Percentiles rank a stretch among this genome's conserved stretches.
Evolutionary conservation across 306 rosid species (phyloP).

Genomic region (Castanea sativa): DNA sequence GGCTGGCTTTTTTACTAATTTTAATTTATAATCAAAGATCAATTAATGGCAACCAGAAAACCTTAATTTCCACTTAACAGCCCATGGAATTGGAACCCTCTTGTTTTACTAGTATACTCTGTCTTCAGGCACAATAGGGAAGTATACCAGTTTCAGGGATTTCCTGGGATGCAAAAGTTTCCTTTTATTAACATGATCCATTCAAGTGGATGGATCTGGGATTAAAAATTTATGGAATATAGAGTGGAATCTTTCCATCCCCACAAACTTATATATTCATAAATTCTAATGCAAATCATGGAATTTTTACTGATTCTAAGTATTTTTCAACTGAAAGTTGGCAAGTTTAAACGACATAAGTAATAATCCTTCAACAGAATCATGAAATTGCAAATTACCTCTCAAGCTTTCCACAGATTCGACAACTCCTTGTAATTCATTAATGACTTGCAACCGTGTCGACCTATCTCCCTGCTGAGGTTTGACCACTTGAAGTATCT

Average conservation of each 20-base stretch:
- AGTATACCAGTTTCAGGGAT: conserved; percentile 2
- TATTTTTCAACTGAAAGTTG: background rate
- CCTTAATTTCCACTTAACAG: background rate
- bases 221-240: conserved; percentile 3
- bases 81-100: conserved; percentile 9
- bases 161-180: conserved; percentile 10
- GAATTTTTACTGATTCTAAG: background rate
- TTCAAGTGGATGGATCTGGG: conserved; percentile 3
- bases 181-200: conserved; percentile 5
- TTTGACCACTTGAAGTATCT: conserved; percentile 46
- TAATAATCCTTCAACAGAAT: conserved; percentile 10
- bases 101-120: background rate
- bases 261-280: background rate
- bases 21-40: background rate
- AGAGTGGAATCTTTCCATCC: conserved; percentile 3
- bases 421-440: conserved; percentile 41
- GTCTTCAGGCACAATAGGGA: background rate
- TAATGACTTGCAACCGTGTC: conserved; percentile 45
- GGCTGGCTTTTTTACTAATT: background rate
- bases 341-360: background rate
- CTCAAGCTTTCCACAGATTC: conserved; percentile 57
- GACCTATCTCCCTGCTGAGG: conserved; percentile 58
- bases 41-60: background rate
- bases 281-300: background rate
- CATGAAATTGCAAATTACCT: conserved; percentile 38